Base-by-base conservation (phyloP, 306 rosid genomes). In the Trifolium subterraneum region DNA sequence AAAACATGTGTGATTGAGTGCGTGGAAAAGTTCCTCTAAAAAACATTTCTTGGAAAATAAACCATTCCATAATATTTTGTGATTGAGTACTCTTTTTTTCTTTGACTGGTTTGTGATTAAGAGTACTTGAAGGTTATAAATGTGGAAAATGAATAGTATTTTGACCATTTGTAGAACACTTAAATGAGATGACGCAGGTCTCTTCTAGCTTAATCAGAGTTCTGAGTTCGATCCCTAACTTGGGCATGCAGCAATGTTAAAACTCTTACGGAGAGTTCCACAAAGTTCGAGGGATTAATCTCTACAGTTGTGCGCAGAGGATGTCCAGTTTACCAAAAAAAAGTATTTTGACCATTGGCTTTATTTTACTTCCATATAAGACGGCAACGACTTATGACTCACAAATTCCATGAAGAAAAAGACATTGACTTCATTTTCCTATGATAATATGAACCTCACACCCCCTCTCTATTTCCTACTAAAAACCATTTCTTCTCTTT, bases 361-460 rank as follows among this genome's bases (percentile, higher is more conserved):
- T 14, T 12, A 29, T 29, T 81, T 70, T 27, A 80, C 79, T 25
- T 81, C 92, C 88, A 54, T 63, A 67, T 52, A 25, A 84, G 70
- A 88, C 91, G 93, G 87, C 90, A 85, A 83, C 0, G 87, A 80
- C 88, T 83, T 68, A 65, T 9, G 36, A 68, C 50, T 10, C 71
- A n/a, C 68, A 79, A 79, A 77, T 65, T 58, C 80, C 80, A 18
- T 7, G 5, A 20, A 62, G 39, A 70, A 78, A 48, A 73, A 36
- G 39, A 45, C 79, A 48, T 41, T 61, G 80, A 85, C 87, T 66
- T 41, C 9, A 14, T 71, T 66, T 66, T 72, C 67, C 64, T 38
- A 65, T 54, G 8, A 64, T 33, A 72, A 47, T 35, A n/a, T 56
- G 48, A 22, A 47, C 82, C 20, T 35, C 6, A 4, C 33, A 29